Conservation (phyloP, 306 rosid species). For the Prunus mume region DNA sequence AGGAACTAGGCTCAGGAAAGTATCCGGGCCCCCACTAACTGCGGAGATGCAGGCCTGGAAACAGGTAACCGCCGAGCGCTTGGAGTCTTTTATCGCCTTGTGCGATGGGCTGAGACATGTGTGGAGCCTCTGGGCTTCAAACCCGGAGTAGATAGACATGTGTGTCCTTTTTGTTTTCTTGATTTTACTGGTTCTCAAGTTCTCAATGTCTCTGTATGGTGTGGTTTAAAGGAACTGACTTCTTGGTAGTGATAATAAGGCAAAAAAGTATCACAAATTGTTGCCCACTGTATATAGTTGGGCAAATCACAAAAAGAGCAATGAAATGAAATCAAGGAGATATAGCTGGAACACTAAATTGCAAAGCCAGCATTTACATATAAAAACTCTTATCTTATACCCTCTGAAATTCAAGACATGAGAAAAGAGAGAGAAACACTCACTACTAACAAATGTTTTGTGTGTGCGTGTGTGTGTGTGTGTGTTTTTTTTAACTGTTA, state of each 20-base stretch:
- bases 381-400: background rate
- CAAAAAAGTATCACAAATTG: background rate
- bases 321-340: background rate
- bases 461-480: too few species aligned
- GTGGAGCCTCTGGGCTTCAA: background rate
- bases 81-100: background rate
- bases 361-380: background rate
- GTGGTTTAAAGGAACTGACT: too few species aligned
- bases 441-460: background rate
- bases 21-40: slow-evolving; percentile 3
- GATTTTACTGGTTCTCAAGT: too few species aligned
- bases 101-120: slow-evolving; percentile 12
- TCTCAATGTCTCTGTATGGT: too few species aligned
- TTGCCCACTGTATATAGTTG: background rate
- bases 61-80: background rate
- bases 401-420: background rate
- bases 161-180: background rate
- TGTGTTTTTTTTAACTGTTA: background rate
- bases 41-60: slow-evolving; percentile 21
- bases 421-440: background rate
- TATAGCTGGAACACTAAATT: too few species aligned
- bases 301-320: background rate
- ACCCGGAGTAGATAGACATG: too few species aligned
- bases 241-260: background rate
- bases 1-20: background rate